Evolutionary conservation across 1,139 yeast species (phyloP), one percentile per base, ranked within the genome.

Genomic region (Pichia sp.): DNA sequence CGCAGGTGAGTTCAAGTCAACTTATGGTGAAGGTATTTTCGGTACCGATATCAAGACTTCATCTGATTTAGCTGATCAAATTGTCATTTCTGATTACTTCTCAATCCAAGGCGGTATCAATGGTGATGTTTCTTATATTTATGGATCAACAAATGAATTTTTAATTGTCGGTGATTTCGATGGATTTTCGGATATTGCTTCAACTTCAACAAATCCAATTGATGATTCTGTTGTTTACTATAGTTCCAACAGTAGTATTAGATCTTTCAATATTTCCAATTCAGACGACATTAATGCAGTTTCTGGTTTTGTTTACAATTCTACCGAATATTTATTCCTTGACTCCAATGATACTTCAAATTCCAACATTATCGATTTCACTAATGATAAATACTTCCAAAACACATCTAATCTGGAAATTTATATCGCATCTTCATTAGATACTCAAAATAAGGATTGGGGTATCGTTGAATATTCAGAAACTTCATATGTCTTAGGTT

Each of bases 1-100:
- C 36, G 77, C 72, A 15, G 94, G 94, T 17, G 67, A 72, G 33
- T 79, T 84, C 52, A 55, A 65, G 10, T 70, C 80, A 2, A 53
- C 60, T 12, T 68, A 59, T 49, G 72, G 73, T 21, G 55, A 61
- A 19, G 65, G 69, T 46, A 57, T 70, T 24, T 46, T 70, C n/a
- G 62, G 59, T 3, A 52, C 65, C 17, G 55, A 55, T 20, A 47
- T 66, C n/a, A 30, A 20, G 37, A 20, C 2, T 51, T 42, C 40
- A 42, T 40, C 36, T 42, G 40, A 42, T 15, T 42, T 48, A 9
- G 38, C 45, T 37, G 52, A 46, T 22, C 47, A 50, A 30, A 33
- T 52, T n/a, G 35, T 45, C 12, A 47, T 53, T 4, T 39, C 50
- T 1, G 47, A 54, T 8, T 46, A 52, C 3, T 45, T 58, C n/a